phyloP scores from a whole-genome alignment of 139 green algal genomes.

The Pleodorina starrii region DNA sequence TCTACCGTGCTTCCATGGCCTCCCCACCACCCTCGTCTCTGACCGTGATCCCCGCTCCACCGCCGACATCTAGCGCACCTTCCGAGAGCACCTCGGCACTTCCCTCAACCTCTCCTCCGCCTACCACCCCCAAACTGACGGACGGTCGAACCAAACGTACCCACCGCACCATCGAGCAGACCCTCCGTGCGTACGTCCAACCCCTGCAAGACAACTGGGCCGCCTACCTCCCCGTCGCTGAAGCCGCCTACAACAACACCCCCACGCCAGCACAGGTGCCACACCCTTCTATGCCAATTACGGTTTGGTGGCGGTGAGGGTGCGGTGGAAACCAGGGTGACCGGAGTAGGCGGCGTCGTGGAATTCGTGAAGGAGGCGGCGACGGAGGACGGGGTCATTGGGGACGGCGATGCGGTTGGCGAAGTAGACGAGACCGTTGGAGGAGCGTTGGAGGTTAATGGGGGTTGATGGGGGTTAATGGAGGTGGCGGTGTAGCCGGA shows the following conservation, averaged over 20 bases:
- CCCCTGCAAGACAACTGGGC: conserved; percentile 6
- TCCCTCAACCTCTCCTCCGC: neutral
- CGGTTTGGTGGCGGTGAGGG: too few species aligned
- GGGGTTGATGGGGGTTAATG: too few species aligned
- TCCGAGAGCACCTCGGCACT: neutral
- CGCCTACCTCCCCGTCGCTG: conserved; percentile 12
- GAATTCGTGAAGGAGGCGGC: too few species aligned
- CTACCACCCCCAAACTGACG: neutral
- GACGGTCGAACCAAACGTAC: neutral
- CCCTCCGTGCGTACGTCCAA: neutral
- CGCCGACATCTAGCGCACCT: neutral
- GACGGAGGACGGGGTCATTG: too few species aligned
- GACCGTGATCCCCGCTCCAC: neutral
- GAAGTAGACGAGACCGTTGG: too few species aligned
- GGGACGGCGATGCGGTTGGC: too few species aligned
- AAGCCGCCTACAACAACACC: conserved; percentile 16
- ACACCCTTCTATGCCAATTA: neutral
- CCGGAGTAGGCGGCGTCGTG: too few species aligned
- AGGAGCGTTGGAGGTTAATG: too few species aligned
- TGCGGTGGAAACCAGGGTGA: too few species aligned
- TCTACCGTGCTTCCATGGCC: neutral
- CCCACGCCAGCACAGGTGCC: neutral
- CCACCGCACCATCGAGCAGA: neutral
- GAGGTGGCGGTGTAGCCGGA: too few species aligned
- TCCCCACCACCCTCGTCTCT: neutral